A percentile compares a stretch with the other conserved stretches of the same genome.
Conservation (phyloP, 192 early-diverging fungal species). For the Coemansia erecta region DNA sequence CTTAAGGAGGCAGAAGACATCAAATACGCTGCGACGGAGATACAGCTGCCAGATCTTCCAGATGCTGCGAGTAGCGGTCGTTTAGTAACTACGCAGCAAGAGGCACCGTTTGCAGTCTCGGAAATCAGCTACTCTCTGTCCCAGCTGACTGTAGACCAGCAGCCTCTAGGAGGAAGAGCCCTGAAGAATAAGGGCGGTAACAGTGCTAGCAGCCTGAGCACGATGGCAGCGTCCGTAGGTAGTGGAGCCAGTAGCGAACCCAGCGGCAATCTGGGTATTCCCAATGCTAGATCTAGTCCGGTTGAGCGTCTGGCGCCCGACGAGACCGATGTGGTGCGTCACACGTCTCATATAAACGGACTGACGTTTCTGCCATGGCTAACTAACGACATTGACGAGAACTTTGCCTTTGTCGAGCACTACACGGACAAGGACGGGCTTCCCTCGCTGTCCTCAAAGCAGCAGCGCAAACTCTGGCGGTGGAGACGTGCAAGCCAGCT, state of each 20-base stretch:
- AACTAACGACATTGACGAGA: constrained; percentile 61
- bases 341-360: constrained; percentile 71
- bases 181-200: too few species aligned
- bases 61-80: too few species aligned
- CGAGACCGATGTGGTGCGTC: constrained; percentile 64
- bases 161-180: too few species aligned
- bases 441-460: constrained; percentile 69
- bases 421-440: constrained; percentile 82
- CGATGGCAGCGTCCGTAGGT: too few species aligned
- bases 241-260: not conserved
- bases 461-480: constrained; percentile 65
- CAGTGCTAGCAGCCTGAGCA: too few species aligned
- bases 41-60: too few species aligned
- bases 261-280: not conserved
- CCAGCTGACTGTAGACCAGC: too few species aligned
- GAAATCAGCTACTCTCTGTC: too few species aligned
- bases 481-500: constrained; percentile 84
- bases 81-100: too few species aligned
- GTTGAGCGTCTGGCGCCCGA: constrained; percentile 25
- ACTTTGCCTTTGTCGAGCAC: constrained; percentile 51
- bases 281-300: too few species aligned
- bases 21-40: too few species aligned
- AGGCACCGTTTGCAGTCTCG: too few species aligned
- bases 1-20: constrained; percentile 27
- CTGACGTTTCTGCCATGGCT: constrained; percentile 75